Base-by-base conservation (phyloP, 2,329 filamentous ascomycete genomes). In the Xylariaceae sp. region DNA sequence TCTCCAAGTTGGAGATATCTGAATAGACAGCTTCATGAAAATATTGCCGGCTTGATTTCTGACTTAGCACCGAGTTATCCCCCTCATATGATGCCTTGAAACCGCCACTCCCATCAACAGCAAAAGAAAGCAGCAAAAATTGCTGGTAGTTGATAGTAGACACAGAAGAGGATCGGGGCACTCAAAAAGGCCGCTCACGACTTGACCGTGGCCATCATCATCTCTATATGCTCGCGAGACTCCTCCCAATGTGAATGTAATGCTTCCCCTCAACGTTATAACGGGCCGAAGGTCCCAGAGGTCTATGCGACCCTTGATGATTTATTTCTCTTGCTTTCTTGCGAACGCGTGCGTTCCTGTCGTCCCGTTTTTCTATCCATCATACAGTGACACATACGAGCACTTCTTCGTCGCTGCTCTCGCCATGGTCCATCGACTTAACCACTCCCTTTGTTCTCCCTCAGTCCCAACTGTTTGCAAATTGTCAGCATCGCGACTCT, bases 401-500 rank as follows among this genome's bases (percentile, higher is more conserved):
- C 17, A 30, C 18, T 17, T 30, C 23, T 30, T 30, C 23, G 23
- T 35, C 6, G 49, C 15, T 30, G 49, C 49, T 51, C 49, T 51
- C 49, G 49, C 11, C 23, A 15, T 15, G 4, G 49, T 17, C 30
- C 49, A 23, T 35, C 49, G 49, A 30, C n/a, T 51, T 35, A 35
- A 7, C 5, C 5, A 13, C n/a, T n/a, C 41, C 34, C 11, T 34
- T 10, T 11, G 39, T 34, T 13, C 35, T 10, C 50, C 13, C 39
- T 59, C 50, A 63, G 41, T 63, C 61, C 61, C 61, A 63, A 55
- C 61, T 63, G 37, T 47, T 7, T 35, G 49, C 34, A 35, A n/a
- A 1, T 30, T 51, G 34, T 34, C 11, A 35, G 49, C 18, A 45
- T 6, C 49, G 9, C 34, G 23, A 7, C 30, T 11, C 23, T 15